These are phyloP conservation scores for Cicer yamashitae DNA, from an alignment of 306 rosid species.

Conservation along the genomic window DNA sequence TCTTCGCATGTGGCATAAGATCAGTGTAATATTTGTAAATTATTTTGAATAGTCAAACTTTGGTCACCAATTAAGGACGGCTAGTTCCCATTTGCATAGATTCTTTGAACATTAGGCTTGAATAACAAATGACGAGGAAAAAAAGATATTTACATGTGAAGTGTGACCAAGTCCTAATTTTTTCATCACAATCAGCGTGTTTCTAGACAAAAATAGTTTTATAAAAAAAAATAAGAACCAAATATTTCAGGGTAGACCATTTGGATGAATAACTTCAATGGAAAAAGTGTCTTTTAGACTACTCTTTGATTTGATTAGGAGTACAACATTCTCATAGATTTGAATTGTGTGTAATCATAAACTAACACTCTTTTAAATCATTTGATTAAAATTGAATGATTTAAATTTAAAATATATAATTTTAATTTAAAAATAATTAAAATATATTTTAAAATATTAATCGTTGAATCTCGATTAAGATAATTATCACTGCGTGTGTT, in stretches of 20 bases:
- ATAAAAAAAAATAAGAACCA: not conserved
- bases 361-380: no score
- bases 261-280: slow-evolving; percentile 13
- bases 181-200: slow-evolving; percentile 39
- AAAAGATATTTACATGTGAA: not conserved
- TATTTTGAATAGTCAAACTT: slow-evolving; percentile 33
- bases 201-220: not conserved
- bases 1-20: slow-evolving; percentile 45
- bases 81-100: slow-evolving; percentile 41
- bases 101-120: slow-evolving; percentile 41
- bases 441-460: no score
- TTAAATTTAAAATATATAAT: no score
- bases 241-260: not conserved
- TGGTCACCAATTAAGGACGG: slow-evolving; percentile 41
- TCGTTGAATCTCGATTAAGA: no score
- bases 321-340: slow-evolving; percentile 25
- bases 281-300: not conserved
- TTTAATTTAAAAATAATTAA: no score
- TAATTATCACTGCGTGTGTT: no score
- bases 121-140: not conserved
- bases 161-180: slow-evolving; percentile 33
- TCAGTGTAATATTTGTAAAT: slow-evolving; percentile 41
- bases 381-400: no score
- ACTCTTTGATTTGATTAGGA: slow-evolving; percentile 26
- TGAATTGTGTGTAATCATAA: no score